These are phyloP conservation scores for Dendryphion nanum DNA, from an alignment of 2,329 filamentous ascomycete species.

Conservation along the genomic window DNA sequence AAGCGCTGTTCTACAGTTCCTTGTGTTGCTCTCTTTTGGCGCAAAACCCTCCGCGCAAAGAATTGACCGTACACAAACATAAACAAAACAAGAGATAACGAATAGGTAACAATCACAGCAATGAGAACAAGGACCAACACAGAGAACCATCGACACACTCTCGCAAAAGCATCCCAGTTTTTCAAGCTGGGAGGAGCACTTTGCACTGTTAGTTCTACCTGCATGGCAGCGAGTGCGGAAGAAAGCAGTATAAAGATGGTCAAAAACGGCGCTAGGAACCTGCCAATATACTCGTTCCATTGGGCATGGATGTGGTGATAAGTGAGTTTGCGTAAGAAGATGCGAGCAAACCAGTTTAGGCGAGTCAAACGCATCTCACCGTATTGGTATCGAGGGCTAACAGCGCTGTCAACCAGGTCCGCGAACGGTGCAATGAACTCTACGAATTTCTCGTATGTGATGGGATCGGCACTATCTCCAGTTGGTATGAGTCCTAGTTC, in stretches of 20 bases:
- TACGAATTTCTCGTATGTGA: background rate
- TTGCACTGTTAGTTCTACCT: constrained; percentile 5
- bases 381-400: constrained; percentile 37
- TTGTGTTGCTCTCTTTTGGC: no score
- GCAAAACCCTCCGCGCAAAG: no score
- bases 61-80: no score
- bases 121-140: background rate
- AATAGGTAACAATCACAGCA: background rate
- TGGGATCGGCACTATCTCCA: background rate
- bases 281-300: constrained; percentile 9
- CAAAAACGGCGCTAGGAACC: constrained; percentile 7
- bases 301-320: constrained; percentile 6
- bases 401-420: background rate
- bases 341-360: constrained; percentile 42
- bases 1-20: no score
- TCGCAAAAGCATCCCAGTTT: no score
- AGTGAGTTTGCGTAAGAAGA: constrained; percentile 16
- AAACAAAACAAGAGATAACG: background rate
- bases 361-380: constrained; percentile 45
- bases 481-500: no score
- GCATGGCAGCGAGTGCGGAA: constrained; percentile 7
- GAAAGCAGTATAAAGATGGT: constrained; percentile 6
- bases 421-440: background rate
- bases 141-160: background rate
- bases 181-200: constrained; percentile 1